A percentile compares a stretch with the other conserved stretches of the same genome.
Conservation (phyloP, 2,329 filamentous ascomycete genomes). For the Tolypocladium guangdongense region DNA sequence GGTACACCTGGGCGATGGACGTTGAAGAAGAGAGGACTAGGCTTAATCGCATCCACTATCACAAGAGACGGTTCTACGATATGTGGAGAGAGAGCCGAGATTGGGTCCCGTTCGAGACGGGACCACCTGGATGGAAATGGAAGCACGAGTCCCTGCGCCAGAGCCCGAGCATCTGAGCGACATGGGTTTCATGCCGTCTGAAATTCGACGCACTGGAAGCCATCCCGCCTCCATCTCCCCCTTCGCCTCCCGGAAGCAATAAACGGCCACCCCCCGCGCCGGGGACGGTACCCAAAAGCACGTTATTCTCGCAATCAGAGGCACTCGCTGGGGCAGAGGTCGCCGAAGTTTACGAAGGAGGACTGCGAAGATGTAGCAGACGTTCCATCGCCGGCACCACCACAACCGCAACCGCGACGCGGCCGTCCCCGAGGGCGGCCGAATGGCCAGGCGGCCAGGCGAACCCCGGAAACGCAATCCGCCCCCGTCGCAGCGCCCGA, state of each 20-base stretch:
- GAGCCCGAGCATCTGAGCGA: background rate
- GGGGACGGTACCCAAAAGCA: background rate
- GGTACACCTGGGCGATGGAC: background rate
- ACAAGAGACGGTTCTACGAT: background rate
- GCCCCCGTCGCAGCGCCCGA: background rate
- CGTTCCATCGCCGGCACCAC: too few species aligned
- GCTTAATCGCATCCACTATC: background rate
- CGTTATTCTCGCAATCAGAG: too few species aligned
- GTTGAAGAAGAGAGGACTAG: background rate
- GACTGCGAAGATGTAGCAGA: too few species aligned
- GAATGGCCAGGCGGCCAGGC: background rate
- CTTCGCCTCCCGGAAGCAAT: too few species aligned
- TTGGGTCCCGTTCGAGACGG: background rate
- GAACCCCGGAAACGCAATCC: too few species aligned
- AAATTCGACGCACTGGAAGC: background rate
- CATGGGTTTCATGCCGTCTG: background rate
- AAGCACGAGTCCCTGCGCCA: background rate
- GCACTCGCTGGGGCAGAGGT: too few species aligned
- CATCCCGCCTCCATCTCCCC: background rate
- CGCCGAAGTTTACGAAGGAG: too few species aligned
- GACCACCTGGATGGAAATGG: background rate
- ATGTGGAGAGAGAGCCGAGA: background rate
- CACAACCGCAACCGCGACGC: too few species aligned
- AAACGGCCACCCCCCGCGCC: too few species aligned
- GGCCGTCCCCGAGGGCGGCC: background rate